Percentiles rank a stretch among this genome's conserved stretches.
Conservation (phyloP, 768 basidiomycete species). For the Termitomyces sp. region DNA sequence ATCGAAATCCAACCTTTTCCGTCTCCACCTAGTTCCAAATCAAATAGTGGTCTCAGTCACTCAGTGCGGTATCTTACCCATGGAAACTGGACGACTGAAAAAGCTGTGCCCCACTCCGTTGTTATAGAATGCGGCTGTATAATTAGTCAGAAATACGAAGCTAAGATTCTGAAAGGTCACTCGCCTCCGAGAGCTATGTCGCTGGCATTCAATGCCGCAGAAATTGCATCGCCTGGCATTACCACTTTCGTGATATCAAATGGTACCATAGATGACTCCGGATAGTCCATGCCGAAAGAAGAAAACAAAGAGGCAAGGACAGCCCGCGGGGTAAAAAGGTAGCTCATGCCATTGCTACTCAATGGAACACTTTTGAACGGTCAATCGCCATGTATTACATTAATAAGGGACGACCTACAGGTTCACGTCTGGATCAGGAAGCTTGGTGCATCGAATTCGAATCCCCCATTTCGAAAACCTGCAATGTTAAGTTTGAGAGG, state of each 20-base stretch:
- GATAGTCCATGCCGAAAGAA: constrained; percentile 25
- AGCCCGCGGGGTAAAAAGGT: constrained; percentile 29
- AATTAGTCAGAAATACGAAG: not conserved
- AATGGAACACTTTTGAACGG: constrained; percentile 14
- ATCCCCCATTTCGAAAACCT: constrained; percentile 37
- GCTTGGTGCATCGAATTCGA: constrained; percentile 28
- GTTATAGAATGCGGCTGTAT: constrained; percentile 24
- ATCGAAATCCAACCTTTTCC: constrained; percentile 28
- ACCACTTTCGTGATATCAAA: constrained; percentile 17
- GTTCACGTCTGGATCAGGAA: constrained; percentile 22
- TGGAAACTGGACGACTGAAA: constrained; percentile 20
- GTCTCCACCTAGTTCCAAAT: constrained; percentile 16
- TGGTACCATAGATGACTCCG: constrained; percentile 13
- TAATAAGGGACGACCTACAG: constrained; percentile 20
- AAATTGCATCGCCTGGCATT: constrained; percentile 18
- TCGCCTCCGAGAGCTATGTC: constrained; percentile 21
- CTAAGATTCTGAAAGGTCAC: not conserved
- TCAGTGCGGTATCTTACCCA: constrained; percentile 15
- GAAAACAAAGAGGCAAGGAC: constrained; percentile 26
- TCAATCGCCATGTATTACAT: not conserved
- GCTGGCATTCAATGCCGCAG: constrained; percentile 16
- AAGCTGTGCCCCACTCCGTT: constrained; percentile 23
- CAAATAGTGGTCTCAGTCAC: not conserved
- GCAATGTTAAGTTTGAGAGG: not conserved
- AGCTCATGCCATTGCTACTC: constrained; percentile 20